These are phyloP conservation scores for Candida sakaeoensis DNA, from an alignment of 805 yeast genomes.

Conservation along the genomic window DNA sequence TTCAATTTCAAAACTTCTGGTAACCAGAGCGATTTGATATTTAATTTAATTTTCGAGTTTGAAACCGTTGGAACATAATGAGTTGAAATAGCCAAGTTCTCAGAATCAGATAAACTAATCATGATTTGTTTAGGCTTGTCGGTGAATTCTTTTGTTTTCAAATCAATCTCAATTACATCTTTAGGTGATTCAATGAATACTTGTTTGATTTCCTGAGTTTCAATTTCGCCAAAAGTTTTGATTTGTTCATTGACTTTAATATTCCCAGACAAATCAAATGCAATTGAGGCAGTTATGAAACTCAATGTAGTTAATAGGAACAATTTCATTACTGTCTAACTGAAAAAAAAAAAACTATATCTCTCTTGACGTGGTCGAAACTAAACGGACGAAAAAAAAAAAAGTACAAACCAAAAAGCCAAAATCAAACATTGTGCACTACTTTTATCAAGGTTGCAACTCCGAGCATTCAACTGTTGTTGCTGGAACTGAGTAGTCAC, in stretches of 20 bases:
- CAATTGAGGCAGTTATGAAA: conserved; percentile 20
- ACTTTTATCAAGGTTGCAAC: neutral
- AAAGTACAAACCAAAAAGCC: neutral
- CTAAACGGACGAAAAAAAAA: conserved; percentile 7
- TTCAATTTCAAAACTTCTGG: conserved; percentile 35
- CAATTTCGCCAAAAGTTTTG: conserved; percentile 27
- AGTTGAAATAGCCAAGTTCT: conserved; percentile 27
- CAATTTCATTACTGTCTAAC: conserved; percentile 17
- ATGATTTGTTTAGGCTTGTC: conserved; percentile 33
- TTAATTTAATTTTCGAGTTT: conserved; percentile 18
- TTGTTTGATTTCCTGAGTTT: conserved; percentile 27
- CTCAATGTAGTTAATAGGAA: conserved; percentile 15
- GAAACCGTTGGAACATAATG: conserved; percentile 29
- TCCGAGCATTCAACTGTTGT: too few relatives aligned
- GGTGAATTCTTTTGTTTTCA: conserved; percentile 19
- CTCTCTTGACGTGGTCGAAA: conserved; percentile 15
- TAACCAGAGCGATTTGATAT: conserved; percentile 25
- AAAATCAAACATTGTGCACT: too few relatives aligned
- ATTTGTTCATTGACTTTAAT: conserved; percentile 23
- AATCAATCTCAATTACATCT: conserved; percentile 27
- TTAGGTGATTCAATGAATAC: conserved; percentile 27
- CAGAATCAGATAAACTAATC: conserved; percentile 23
- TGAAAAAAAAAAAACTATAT: neutral
- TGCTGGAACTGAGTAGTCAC: too few relatives aligned
- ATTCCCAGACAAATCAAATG: conserved; percentile 28